Evolutionary conservation across 2,329 filamentous ascomycete species (phyloP).

Genomic region (Alternaria arborescens): DNA sequence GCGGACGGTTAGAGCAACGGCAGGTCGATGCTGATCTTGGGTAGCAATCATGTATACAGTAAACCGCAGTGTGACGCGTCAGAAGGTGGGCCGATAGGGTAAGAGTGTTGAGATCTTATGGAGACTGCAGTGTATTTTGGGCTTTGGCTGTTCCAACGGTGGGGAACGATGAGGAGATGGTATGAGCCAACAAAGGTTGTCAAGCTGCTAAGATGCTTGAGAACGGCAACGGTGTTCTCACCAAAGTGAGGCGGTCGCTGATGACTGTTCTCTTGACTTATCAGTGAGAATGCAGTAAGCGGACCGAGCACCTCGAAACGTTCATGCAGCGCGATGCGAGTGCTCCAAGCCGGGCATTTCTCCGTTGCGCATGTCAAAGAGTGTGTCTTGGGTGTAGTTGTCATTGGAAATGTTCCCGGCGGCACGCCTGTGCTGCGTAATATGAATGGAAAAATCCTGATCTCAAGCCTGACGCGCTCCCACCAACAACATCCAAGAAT

Average conservation of each 20-base stretch:
- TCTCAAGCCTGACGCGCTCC: not conserved
- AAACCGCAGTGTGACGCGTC: conserved; percentile 13
- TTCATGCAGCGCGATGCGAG: conserved; percentile 6
- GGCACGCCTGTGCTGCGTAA: conserved; percentile 7
- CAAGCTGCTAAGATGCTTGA: not conserved
- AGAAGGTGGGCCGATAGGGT: conserved; percentile 12
- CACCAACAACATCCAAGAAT: conserved; percentile 10
- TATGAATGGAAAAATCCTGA: conserved; percentile 13
- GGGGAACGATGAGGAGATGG: conserved; percentile 3
- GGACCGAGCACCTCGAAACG: conserved; percentile 12
- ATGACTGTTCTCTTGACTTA: conserved; percentile 3
- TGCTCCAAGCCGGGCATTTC: conserved; percentile 1
- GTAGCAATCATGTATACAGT: not conserved
- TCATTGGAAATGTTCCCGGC: conserved; percentile 2
- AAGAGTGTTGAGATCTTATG: conserved; percentile 2
- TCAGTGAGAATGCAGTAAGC: conserved; percentile 10
- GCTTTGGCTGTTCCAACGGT: not conserved
- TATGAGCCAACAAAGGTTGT: conserved; percentile 3
- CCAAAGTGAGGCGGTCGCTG: conserved; percentile 9
- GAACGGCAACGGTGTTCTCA: not conserved
- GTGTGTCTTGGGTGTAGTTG: not conserved
- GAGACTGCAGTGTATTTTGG: conserved; percentile 6
- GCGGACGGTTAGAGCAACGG: conserved; percentile 7
- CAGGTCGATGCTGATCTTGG: conserved; percentile 12
- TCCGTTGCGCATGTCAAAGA: conserved; percentile 1